phyloP scores from a whole-genome alignment of 768 basidiomycete species.

The Saitozyma podzolica region DNA sequence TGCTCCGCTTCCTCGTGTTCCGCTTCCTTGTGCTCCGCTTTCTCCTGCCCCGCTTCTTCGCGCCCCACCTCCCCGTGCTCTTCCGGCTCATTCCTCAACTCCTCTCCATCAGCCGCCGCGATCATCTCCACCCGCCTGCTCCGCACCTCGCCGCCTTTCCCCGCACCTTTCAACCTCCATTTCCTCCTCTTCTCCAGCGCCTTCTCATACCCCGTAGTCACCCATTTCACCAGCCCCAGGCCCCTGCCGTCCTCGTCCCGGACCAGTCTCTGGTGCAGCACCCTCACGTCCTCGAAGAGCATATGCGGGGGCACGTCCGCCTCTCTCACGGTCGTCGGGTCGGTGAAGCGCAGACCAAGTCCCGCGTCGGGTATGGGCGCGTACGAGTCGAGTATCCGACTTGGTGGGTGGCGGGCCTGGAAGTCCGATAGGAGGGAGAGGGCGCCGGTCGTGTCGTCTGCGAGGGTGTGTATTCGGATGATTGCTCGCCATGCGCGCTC shows the following conservation, averaged over 20 bases:
- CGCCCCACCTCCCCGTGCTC: too few relatives aligned
- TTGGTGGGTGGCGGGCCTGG: conserved; percentile 65
- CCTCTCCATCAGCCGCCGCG: too few relatives aligned
- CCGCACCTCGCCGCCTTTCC: too few relatives aligned
- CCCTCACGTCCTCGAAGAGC: conserved; percentile 72
- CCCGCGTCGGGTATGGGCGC: conserved; percentile 53
- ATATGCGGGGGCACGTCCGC: conserved; percentile 77
- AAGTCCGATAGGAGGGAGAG: conserved; percentile 64
- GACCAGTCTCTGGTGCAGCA: conserved; percentile 73
- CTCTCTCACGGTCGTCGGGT: conserved; percentile 65
- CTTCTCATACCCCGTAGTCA: conserved; percentile 71
- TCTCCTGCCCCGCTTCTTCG: too few relatives aligned
- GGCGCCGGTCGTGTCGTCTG: conserved; percentile 55
- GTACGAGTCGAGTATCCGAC: conserved; percentile 53
- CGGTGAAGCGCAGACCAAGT: conserved; percentile 64
- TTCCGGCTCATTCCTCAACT: too few relatives aligned
- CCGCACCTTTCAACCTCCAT: conserved; percentile 18
- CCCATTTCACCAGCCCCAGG: conserved; percentile 70
- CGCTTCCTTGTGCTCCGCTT: too few relatives aligned
- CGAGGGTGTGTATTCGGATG: conserved; percentile 66
- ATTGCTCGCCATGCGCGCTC: conserved; percentile 70
- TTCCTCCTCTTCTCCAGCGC: conserved; percentile 64
- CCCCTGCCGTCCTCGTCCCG: conserved; percentile 54
- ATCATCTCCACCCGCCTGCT: too few relatives aligned
- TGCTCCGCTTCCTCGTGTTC: too few relatives aligned